Base-by-base conservation (phyloP, 1,284 basidiomycete species). In the Fomitopsis schrenkii region DNA sequence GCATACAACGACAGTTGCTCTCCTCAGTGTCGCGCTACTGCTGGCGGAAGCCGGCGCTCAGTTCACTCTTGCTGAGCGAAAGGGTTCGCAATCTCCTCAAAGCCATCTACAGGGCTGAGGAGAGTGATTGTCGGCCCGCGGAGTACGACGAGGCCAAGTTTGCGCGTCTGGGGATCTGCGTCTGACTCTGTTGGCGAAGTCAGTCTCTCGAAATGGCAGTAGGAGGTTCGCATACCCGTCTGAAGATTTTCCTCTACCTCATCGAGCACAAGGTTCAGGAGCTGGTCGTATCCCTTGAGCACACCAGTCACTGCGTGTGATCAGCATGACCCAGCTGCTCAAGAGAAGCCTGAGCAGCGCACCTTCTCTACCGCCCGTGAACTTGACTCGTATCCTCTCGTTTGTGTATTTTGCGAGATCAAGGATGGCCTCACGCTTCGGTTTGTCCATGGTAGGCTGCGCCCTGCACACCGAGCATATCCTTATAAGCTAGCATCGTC, bases 281-380 rank as follows among this genome's bases (percentile, higher is more conserved):
- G 82, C 71, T 98, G 96, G 77, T 99, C 97, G 72, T 90, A 98
- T 14, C 97, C 97, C 77, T 99, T 99, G 65, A 99, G 78, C 14
- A 91, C 83, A 10, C 97, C 97, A 17, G 88, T 91, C 52, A 98
- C 97, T 98, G 58, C 55, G 50, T 41, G 58, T 45, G 58, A 46
- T 63, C 33, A 67, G 63, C 54, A 40, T 10, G 2, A 17, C 15
- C 22, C 19, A 14, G n/a, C 7, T 26, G 19, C 19, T 7, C 14
- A 30, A 12, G 2, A 35, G 52, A 30, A 57, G 15, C 60, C 19
- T 35, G 54, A 19, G 40, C 40, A 8, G 74, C 80, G 55, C 66
- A 94, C 96, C 95, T 84, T 98, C 94, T 35, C 97, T 81, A 30
- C 97, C 97, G 53, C 97, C 97, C 30, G 94, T 94, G 72, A 99